These are phyloP conservation scores for Russula sp. DNA, from an alignment of 768 basidiomycete genomes.

Conservation along the genomic window DNA sequence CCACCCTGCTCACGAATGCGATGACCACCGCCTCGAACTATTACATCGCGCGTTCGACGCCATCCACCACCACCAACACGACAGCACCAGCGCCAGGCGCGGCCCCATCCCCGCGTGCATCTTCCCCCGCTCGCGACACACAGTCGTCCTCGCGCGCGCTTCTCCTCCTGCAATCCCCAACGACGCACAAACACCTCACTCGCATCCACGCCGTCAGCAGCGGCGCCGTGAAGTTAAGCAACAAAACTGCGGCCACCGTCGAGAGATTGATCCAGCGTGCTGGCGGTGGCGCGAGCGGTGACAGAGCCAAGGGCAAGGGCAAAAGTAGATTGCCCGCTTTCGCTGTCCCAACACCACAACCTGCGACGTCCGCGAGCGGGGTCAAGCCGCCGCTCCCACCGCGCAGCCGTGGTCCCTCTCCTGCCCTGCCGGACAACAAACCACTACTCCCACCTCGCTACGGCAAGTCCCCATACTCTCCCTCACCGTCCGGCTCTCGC, in stretches of 20 bases:
- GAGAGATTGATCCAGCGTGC: constrained; percentile 8
- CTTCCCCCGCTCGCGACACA: neutral
- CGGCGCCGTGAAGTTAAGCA: constrained; percentile 18
- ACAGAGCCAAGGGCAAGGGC: neutral
- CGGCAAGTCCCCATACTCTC: neutral
- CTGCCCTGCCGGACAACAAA: neutral
- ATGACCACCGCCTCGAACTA: constrained; percentile 19
- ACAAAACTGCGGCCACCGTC: constrained; percentile 12
- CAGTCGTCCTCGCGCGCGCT: constrained; percentile 19
- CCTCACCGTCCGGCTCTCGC: neutral
- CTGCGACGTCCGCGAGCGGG: neutral
- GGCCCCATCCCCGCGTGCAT: neutral
- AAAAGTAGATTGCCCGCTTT: neutral
- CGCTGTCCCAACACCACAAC: neutral
- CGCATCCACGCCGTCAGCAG: constrained; percentile 17
- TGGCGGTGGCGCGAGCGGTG: neutral
- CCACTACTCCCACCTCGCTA: neutral
- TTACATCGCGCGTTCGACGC: constrained; percentile 19
- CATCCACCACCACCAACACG: neutral
- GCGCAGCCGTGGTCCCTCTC: constrained; percentile 13
- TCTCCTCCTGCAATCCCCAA: constrained; percentile 20
- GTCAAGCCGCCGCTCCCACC: constrained; percentile 16
- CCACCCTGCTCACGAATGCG: constrained; percentile 18
- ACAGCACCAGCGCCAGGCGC: neutral
- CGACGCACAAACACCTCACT: constrained; percentile 15